Conservation (phyloP, 2,329 filamentous ascomycete genomes). For the Alternaria rosae region DNA sequence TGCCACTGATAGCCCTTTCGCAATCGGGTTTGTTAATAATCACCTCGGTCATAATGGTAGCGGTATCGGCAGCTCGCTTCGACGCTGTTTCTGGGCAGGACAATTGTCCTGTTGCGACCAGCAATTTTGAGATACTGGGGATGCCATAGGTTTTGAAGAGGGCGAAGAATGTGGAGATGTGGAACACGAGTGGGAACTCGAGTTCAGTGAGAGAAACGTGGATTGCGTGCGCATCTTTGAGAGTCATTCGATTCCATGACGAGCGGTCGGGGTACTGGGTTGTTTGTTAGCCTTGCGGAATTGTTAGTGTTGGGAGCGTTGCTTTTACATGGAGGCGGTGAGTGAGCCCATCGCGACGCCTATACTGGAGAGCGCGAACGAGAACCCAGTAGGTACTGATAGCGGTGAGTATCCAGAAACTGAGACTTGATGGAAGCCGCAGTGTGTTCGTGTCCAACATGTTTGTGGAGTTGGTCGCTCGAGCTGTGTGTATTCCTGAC, state of each 20-base stretch:
- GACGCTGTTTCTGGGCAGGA: conserved; percentile 30
- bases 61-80: conserved; percentile 44
- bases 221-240: background rate
- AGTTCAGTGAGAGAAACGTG: background rate
- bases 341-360: background rate
- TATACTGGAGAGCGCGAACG: background rate
- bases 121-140: conserved; percentile 46
- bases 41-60: conserved; percentile 44
- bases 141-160: conserved; percentile 46
- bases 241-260: background rate
- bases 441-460: background rate
- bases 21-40: conserved; percentile 32
- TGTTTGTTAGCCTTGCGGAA: background rate
- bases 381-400: background rate
- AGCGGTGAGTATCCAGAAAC: background rate
- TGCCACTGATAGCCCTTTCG: conserved; percentile 52
- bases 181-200: background rate
- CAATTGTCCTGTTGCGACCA: conserved; percentile 45
- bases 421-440: background rate
- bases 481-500: background rate
- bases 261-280: background rate
- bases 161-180: background rate
- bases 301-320: background rate
- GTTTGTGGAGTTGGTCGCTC: background rate
- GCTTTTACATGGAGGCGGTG: background rate